Evolutionary conservation across 2,329 filamentous ascomycete genomes (phyloP).

Genomic region (Aspergillus transmontanensis): DNA sequence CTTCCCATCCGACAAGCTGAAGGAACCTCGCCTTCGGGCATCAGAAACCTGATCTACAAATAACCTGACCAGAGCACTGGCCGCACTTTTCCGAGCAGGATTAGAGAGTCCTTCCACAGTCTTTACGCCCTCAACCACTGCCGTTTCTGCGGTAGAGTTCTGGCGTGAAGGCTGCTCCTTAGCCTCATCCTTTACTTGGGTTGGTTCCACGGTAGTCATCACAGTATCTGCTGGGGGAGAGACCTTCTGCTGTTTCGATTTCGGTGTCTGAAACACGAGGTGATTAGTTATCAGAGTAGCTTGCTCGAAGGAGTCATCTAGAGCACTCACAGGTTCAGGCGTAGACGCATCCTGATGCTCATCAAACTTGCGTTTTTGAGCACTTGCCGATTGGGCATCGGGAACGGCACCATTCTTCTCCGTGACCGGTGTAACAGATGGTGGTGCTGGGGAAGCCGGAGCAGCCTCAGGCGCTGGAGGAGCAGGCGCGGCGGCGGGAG

Average conservation of each 20-base stretch:
- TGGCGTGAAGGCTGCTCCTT: slow-evolving; percentile 30
- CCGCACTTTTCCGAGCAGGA: slow-evolving; percentile 66
- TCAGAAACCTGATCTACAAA: slow-evolving; percentile 67
- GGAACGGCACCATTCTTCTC: slow-evolving; percentile 31
- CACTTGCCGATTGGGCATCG: slow-evolving; percentile 29
- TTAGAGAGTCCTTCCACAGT: slow-evolving; percentile 58
- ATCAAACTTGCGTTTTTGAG: slow-evolving; percentile 50
- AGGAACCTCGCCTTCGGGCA: slow-evolving; percentile 67
- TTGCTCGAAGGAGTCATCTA: not conserved
- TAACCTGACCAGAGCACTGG: slow-evolving; percentile 70
- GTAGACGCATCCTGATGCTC: slow-evolving; percentile 35
- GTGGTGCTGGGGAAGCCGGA: slow-evolving; percentile 15
- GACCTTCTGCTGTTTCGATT: slow-evolving; percentile 44
- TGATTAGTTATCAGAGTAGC: slow-evolving; percentile 35
- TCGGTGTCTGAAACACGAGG: slow-evolving; percentile 36
- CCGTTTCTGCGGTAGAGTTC: slow-evolving; percentile 33
- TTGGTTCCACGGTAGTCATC: slow-evolving; percentile 26
- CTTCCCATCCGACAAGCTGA: slow-evolving; percentile 64
- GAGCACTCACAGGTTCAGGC: slow-evolving; percentile 35
- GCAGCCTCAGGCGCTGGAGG: slow-evolving; percentile 28
- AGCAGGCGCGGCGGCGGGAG: slow-evolving; percentile 21
- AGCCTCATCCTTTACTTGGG: slow-evolving; percentile 37
- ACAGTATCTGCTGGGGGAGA: slow-evolving; percentile 31
- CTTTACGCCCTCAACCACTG: slow-evolving; percentile 35
- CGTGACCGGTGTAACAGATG: slow-evolving; percentile 25